phyloP scores from a whole-genome alignment of 495 filamentous ascomycete genomes.

The Bryoglossum gracile region DNA sequence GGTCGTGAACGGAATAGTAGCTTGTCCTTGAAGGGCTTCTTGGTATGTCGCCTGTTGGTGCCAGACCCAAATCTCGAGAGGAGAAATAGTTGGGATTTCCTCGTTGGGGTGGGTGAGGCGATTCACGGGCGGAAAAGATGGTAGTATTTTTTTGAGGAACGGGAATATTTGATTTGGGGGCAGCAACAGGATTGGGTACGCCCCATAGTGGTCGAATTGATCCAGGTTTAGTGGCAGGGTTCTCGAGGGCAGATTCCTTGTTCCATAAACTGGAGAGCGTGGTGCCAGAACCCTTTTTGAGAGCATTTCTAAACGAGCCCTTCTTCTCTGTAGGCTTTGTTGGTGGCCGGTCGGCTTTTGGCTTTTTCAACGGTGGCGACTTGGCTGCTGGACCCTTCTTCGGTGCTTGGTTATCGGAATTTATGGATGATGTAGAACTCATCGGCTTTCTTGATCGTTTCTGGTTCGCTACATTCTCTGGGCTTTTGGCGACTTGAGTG shows the following conservation, averaged over 20 bases:
- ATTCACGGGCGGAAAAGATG: conserved; percentile 15
- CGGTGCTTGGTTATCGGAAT: conserved; percentile 21
- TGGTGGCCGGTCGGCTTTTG: conserved; percentile 9
- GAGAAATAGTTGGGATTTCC: conserved; percentile 32
- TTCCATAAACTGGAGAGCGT: conserved; percentile 24
- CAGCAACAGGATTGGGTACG: not conserved
- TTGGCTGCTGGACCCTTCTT: conserved; percentile 25
- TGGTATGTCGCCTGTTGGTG: conserved; percentile 11
- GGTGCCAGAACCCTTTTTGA: conserved; percentile 23
- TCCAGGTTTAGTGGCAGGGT: conserved; percentile 4
- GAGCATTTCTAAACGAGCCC: conserved; percentile 22
- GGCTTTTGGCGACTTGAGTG: not conserved
- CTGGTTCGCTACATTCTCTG: conserved; percentile 33
- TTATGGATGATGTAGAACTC: conserved; percentile 20
- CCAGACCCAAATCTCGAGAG: conserved; percentile 25
- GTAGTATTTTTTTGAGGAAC: conserved; percentile 20
- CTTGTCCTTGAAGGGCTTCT: conserved; percentile 36
- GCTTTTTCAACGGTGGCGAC: conserved; percentile 14
- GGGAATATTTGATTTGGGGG: conserved; percentile 11
- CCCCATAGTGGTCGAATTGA: conserved; percentile 19
- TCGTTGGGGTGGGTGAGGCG: conserved; percentile 36
- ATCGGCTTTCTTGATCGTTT: conserved; percentile 29
- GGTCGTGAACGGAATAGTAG: conserved; percentile 46
- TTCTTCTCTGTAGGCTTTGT: conserved; percentile 23
- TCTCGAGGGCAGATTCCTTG: conserved; percentile 19